phyloP scores from a whole-genome alignment of 306 rosid species.

The Pyrus betulifolia region DNA sequence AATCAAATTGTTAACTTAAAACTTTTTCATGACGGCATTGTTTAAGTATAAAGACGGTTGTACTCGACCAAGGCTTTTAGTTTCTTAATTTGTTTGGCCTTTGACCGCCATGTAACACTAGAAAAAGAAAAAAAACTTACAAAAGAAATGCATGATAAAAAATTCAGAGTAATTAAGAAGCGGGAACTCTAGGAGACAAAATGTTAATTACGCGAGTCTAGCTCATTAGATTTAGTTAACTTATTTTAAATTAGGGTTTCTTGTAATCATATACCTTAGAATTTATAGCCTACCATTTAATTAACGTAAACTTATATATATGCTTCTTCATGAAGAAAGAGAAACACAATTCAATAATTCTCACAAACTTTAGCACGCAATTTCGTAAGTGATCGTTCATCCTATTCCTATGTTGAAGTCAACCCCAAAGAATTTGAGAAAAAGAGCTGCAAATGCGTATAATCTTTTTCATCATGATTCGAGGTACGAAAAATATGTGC shows the following conservation, averaged over 20 bases:
- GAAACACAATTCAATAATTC: not conserved
- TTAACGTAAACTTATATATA: too few relatives aligned
- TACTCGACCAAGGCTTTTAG: too few relatives aligned
- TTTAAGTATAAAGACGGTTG: too few relatives aligned
- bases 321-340: not conserved
- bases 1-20: too few relatives aligned
- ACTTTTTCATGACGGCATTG: too few relatives aligned
- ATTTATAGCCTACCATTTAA: not conserved
- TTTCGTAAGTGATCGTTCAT: not conserved
- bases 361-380: not conserved
- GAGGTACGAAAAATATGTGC: not conserved
- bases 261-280: not conserved
- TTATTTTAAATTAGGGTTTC: not conserved
- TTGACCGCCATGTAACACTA: too few relatives aligned
- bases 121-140: not conserved
- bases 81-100: too few relatives aligned
- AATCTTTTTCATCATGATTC: not conserved
- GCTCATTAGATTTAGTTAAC: not conserved
- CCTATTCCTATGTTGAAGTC: not conserved
- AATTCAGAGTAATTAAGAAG: not conserved
- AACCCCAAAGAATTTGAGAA: not conserved
- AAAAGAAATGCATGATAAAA: not conserved
- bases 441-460: not conserved
- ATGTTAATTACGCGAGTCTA: too few relatives aligned
- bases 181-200: not conserved